Base-by-base conservation (phyloP, 2,329 filamentous ascomycete genomes). In the Davidsoniella eucalypti region DNA sequence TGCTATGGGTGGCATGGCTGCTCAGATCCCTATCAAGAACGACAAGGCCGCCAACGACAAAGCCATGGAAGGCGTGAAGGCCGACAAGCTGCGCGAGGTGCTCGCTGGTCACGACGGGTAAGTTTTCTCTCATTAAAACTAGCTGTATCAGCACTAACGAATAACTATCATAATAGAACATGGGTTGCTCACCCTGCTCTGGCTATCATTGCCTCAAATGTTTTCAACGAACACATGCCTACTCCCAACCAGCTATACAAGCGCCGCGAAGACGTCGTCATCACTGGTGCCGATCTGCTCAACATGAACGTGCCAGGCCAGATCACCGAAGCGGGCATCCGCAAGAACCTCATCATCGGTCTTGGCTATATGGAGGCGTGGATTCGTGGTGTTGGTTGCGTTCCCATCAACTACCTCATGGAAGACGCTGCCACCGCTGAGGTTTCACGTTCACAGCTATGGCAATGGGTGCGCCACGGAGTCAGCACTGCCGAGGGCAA, bases 201-300 rank as follows among this genome's bases (percentile, higher is more conserved):
- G 49, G 90, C 92, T 4, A 58, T 73, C 53, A 94, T 96, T 59
- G 90, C 92, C 18, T 79, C 79, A 39, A 90, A 95, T 44, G 75
- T 96, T 60, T 98, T 98, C 77, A 94, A 96, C 76, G 82, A 88
- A 71, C 71, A 96, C 73, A 98, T 98, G 92, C 92, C 92, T 8
- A 94, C 90, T 3, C 88, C 92, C 44, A 98, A 98, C 72, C 92
- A 98, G 69, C 79, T 94, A 60, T 92, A 90, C 65, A 70, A 87
- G 55, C 85, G 88, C 56, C 82, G 88, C 55, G 87, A 95, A 66
- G 90, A 96, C 44, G 87, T 95, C 54, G 69, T 77, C 61, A 81
- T 98, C 61, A 81, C 81, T 44, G 81, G 80, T 60, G 93, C 92
- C 60, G 92, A 96, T 62, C 75, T 98, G 49, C 76, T 96, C 54